Percentiles rank a stretch among this genome's conserved stretches.
These are phyloP conservation scores for Penicillium dipodomyicola DNA, from an alignment of 495 filamentous ascomycete species.

Conservation along the genomic window DNA sequence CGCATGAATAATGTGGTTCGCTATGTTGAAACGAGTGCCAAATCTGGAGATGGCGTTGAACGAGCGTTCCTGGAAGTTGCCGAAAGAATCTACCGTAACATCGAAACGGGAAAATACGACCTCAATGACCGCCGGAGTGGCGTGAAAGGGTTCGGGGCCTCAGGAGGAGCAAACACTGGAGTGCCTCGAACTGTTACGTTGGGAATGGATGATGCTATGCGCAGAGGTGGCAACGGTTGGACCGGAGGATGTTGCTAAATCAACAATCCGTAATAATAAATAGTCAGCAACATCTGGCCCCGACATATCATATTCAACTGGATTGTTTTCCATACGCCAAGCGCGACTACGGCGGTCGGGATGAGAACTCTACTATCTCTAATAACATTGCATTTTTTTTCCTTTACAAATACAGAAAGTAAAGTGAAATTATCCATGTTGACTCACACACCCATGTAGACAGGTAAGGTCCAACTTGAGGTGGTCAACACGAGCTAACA, in stretches of 20 bases:
- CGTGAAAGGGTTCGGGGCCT: constrained; percentile 74
- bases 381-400: not conserved
- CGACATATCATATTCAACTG: not conserved
- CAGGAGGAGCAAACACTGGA: constrained; percentile 41
- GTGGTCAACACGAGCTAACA: not conserved
- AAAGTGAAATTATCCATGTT: constrained; percentile 1
- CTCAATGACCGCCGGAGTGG: constrained; percentile 89
- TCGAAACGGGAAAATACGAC: constrained; percentile 89
- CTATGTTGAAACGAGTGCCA: constrained; percentile 95
- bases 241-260: constrained; percentile 50
- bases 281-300: not conserved
- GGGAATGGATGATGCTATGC: constrained; percentile 55
- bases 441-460: constrained; percentile 4
- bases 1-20: constrained; percentile 73
- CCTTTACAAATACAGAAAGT: not conserved
- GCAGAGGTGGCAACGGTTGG: constrained; percentile 44
- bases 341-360: not conserved
- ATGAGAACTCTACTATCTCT: not conserved
- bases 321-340: not conserved
- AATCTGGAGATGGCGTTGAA: constrained; percentile 90
- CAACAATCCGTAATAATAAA: constrained; percentile 1
- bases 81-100: constrained; percentile 91
- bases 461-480: not conserved
- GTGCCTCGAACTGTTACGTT: constrained; percentile 54
- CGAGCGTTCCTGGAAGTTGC: constrained; percentile 89